phyloP scores from a whole-genome alignment of 1,284 basidiomycete species.

The Ganoderma boninense region DNA sequence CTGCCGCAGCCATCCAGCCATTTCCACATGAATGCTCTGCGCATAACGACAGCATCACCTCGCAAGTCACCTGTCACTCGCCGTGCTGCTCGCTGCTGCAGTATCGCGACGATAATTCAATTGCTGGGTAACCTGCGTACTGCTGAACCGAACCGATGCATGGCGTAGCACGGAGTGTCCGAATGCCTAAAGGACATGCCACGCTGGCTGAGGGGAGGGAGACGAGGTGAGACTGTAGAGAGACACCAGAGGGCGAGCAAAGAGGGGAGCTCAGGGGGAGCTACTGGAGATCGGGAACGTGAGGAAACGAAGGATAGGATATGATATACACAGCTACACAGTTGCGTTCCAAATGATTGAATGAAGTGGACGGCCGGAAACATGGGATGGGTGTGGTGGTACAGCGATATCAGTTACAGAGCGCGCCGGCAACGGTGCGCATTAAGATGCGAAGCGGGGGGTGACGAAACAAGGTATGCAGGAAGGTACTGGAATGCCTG shows the following conservation, averaged over 20 bases:
- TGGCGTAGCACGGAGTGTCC: constrained; percentile 13
- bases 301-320: constrained; percentile 1
- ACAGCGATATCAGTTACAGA: constrained; percentile 30
- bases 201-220: not conserved
- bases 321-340: constrained; percentile 29
- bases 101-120: not conserved
- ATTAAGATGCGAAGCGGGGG: constrained; percentile 20
- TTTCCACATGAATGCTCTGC: not conserved
- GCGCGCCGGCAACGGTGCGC: constrained; percentile 23
- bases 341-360: constrained; percentile 19
- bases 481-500: constrained; percentile 28
- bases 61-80: not conserved
- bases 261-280: not conserved
- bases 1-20: not conserved
- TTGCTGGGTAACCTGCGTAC: constrained; percentile 9
- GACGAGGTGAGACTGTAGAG: not conserved
- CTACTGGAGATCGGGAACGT: not conserved
- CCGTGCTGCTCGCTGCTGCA: not conserved
- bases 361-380: constrained; percentile 1
- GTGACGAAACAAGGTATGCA: constrained; percentile 15
- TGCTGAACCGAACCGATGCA: constrained; percentile 4
- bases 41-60: not conserved
- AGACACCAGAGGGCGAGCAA: not conserved
- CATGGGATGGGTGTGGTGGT: constrained; percentile 18
- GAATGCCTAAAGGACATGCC: constrained; percentile 1